Conservation (phyloP, 352 stramenopile genomes). For the Phytophthora gonapodyides region DNA sequence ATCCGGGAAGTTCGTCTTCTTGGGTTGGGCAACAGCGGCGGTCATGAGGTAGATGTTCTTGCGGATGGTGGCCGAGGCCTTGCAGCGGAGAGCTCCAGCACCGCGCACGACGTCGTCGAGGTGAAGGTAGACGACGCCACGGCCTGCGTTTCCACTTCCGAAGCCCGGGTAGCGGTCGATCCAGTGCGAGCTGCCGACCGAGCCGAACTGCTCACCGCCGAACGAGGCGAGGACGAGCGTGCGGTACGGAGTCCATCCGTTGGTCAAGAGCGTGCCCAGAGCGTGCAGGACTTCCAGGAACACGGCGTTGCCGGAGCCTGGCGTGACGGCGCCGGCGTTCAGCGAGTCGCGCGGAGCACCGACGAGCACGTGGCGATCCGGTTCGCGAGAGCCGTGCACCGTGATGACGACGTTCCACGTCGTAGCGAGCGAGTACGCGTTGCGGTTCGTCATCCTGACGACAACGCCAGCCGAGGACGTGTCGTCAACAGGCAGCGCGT, state of each 20-base stretch:
- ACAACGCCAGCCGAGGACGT: conserved; percentile 33
- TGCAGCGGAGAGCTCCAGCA: conserved; percentile 62
- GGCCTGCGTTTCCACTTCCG: conserved; percentile 53
- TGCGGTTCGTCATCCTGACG: conserved; percentile 58
- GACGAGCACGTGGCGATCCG: conserved; percentile 80
- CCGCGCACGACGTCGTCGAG: conserved; percentile 75
- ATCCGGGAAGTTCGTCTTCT: conserved; percentile 46
- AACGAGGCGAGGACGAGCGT: conserved; percentile 81
- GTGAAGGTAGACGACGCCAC: conserved; percentile 77
- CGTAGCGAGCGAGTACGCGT: conserved; percentile 76
- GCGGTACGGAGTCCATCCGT: conserved; percentile 78
- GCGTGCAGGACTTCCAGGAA: conserved; percentile 73
- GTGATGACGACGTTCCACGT: conserved; percentile 84
- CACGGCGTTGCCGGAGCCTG: conserved; percentile 77
- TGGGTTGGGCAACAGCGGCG: conserved; percentile 67
- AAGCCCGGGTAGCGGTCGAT: conserved; percentile 72
- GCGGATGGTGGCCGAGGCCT: conserved; percentile 70
- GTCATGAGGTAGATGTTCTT: conserved; percentile 82
- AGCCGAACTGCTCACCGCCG: conserved; percentile 78
- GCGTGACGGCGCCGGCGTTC: conserved; percentile 63
- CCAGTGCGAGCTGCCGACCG: conserved; percentile 82
- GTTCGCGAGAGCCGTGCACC: conserved; percentile 66
- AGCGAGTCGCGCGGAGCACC: conserved; percentile 69
- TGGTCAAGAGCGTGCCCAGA: conserved; percentile 62
- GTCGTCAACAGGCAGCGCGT: conserved; percentile 32